Evolutionary conservation across 441 rosid genomes (phyloP).

Genomic region (Eutrema salsugineum): DNA sequence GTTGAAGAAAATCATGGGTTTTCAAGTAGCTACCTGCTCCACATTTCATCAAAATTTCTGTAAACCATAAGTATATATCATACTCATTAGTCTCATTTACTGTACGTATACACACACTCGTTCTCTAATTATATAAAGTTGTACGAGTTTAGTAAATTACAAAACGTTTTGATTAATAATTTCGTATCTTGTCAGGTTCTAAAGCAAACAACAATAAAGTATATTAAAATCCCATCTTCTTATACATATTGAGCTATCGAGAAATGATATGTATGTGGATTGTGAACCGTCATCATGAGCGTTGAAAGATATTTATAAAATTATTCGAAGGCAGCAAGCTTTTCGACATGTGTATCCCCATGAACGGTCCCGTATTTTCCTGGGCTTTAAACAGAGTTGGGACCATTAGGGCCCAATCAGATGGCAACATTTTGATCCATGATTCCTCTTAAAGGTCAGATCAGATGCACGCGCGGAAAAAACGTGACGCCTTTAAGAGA

Average conservation of each 20-base stretch:
- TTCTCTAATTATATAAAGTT: neutral
- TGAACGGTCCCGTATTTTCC: constrained; percentile 27
- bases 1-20: constrained; percentile 85
- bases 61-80: neutral
- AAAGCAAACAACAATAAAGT: neutral
- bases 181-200: neutral
- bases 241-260: too few species aligned
- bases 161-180: neutral
- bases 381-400: constrained; percentile 27
- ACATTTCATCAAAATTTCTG: constrained; percentile 6
- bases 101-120: neutral
- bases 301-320: neutral
- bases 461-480: constrained; percentile 60
- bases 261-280: too few species aligned
- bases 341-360: constrained; percentile 10
- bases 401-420: constrained; percentile 38
- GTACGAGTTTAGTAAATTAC: neutral
- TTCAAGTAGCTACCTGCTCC: constrained; percentile 54
- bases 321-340: neutral
- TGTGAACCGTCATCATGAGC: neutral
- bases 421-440: constrained; percentile 47
- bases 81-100: neutral
- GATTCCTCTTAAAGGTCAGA: constrained; percentile 35
- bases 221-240: too few species aligned
- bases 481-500: constrained; percentile 32